phyloP scores from a whole-genome alignment of 192 early-diverging fungal species.

The Lobulomyces angularis region DNA sequence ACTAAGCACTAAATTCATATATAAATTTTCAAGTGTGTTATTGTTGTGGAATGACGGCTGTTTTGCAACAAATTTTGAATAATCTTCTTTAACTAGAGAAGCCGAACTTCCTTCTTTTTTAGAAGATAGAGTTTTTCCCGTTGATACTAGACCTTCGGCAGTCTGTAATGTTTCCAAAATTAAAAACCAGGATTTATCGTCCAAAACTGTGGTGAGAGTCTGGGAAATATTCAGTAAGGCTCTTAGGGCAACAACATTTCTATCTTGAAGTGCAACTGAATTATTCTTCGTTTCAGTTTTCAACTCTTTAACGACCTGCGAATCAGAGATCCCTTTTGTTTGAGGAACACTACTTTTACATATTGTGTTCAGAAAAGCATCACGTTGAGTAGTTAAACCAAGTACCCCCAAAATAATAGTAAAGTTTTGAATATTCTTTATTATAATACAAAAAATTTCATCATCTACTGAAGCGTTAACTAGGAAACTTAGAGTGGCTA shows the following conservation, averaged over 20 bases:
- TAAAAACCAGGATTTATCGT: conserved; percentile 67
- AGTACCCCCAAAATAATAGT: conserved; percentile 71
- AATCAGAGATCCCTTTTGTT: not conserved
- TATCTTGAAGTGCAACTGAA: conserved; percentile 39
- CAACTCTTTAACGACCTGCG: not conserved
- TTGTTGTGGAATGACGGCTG: not conserved
- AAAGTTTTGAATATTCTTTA: conserved; percentile 61
- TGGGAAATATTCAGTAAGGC: conserved; percentile 58
- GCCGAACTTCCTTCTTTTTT: conserved; percentile 13
- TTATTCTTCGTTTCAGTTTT: not conserved
- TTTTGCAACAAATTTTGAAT: no score
- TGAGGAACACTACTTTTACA: conserved; percentile 70
- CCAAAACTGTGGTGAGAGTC: conserved; percentile 60
- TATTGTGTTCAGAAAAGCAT: conserved; percentile 74
- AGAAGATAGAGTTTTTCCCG: conserved; percentile 20
- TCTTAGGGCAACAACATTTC: conserved; percentile 67
- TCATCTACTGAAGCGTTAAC: conserved; percentile 69
- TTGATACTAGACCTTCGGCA: conserved; percentile 62
- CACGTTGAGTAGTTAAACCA: conserved; percentile 61
- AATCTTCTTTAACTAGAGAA: no score
- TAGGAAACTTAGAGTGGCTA: conserved; percentile 64
- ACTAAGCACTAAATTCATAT: no score
- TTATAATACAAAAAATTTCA: conserved; percentile 57
- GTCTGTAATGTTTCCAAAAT: conserved; percentile 80
- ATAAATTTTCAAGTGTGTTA: not conserved